Evolutionary conservation across 2,329 filamentous ascomycete species (phyloP).

Genomic region (Colletotrichum sp.): DNA sequence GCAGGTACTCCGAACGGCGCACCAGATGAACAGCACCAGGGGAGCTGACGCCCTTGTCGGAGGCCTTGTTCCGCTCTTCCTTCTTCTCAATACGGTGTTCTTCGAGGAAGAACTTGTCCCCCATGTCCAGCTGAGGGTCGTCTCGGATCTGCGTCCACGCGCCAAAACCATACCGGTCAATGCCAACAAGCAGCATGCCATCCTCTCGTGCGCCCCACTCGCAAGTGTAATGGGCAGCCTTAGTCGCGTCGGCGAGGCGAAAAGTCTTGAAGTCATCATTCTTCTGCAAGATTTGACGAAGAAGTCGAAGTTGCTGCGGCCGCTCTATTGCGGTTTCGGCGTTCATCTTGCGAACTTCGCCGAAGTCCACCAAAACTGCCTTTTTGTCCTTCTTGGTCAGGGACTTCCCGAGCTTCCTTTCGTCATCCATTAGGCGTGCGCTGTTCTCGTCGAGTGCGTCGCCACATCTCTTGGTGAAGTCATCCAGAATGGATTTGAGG

Average conservation of each 20-base stretch:
- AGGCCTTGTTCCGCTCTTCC: slow-evolving; percentile 81
- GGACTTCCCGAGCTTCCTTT: slow-evolving; percentile 80
- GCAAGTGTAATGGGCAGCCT: slow-evolving; percentile 89
- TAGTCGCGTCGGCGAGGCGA: slow-evolving; percentile 88
- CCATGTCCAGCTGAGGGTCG: slow-evolving; percentile 82
- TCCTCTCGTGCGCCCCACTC: slow-evolving; percentile 93
- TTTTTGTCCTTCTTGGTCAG: slow-evolving; percentile 98
- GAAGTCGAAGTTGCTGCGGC: slow-evolving; percentile 84
- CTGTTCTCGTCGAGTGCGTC: slow-evolving; percentile 70
- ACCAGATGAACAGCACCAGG: slow-evolving; percentile 98
- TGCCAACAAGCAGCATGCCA: slow-evolving; percentile 95
- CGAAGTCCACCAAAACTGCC: slow-evolving; percentile 93
- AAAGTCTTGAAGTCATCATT: slow-evolving; percentile 77
- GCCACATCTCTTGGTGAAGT: slow-evolving; percentile 67
- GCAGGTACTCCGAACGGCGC: slow-evolving; percentile 89
- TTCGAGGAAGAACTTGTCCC: slow-evolving; percentile 93
- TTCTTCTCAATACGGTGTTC: slow-evolving; percentile 99
- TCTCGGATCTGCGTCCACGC: slow-evolving; percentile 96
- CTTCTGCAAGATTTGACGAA: slow-evolving; percentile 75
- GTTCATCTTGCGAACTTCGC: slow-evolving; percentile 92
- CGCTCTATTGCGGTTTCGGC: slow-evolving; percentile 94
- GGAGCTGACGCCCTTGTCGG: slow-evolving; percentile 84
- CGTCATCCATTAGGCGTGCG: slow-evolving; percentile 77
- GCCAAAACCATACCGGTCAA: slow-evolving; percentile 91
- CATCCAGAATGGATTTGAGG: slow-evolving; percentile 75